A percentile compares a stretch with the other conserved stretches of the same genome.
Conservation (phyloP, 805 yeast species). For the Monosporozyma aerobia region DNA sequence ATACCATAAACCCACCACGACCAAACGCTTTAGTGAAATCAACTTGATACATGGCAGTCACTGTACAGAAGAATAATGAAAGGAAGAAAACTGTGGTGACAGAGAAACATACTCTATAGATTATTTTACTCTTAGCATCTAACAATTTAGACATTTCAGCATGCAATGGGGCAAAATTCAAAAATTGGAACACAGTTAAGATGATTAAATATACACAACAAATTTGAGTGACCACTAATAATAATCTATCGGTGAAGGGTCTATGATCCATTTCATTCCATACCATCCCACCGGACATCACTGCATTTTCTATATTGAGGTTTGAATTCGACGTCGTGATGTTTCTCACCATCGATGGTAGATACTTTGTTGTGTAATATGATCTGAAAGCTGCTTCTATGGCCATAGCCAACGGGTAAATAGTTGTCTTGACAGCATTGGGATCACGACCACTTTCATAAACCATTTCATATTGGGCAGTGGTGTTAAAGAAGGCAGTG, state of each 20-base stretch:
- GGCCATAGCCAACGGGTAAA: constrained; percentile 35
- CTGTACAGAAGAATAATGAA: constrained; percentile 48
- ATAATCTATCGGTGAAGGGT: constrained; percentile 41
- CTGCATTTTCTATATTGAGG: constrained; percentile 4
- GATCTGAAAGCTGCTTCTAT: constrained; percentile 24
- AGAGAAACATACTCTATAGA: constrained; percentile 43
- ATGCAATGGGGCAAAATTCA: constrained; percentile 50
- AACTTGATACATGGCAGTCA: constrained; percentile 61
- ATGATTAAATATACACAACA: constrained; percentile 67
- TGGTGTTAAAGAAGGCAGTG: constrained; percentile 14
- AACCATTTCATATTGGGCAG: constrained; percentile 29
- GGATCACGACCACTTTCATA: constrained; percentile 63
- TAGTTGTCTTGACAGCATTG: constrained; percentile 35
- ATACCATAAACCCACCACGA: constrained; percentile 69
- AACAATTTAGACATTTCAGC: constrained; percentile 38
- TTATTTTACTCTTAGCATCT: constrained; percentile 36
- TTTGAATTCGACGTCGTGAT: constrained; percentile 5
- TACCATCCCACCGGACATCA: constrained; percentile 24
- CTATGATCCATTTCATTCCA: constrained; percentile 36
- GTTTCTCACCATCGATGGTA: constrained; percentile 14
- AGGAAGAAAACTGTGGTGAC: constrained; percentile 45
- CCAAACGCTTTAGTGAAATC: constrained; percentile 53
- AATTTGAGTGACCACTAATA: constrained; percentile 61
- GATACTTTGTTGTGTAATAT: constrained; percentile 4
- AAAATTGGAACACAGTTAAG: constrained; percentile 62